A percentile compares a stretch with the other conserved stretches of the same genome.
These are phyloP conservation scores for Hippophae tibetana DNA, from an alignment of 306 rosid genomes.

Conservation along the genomic window DNA sequence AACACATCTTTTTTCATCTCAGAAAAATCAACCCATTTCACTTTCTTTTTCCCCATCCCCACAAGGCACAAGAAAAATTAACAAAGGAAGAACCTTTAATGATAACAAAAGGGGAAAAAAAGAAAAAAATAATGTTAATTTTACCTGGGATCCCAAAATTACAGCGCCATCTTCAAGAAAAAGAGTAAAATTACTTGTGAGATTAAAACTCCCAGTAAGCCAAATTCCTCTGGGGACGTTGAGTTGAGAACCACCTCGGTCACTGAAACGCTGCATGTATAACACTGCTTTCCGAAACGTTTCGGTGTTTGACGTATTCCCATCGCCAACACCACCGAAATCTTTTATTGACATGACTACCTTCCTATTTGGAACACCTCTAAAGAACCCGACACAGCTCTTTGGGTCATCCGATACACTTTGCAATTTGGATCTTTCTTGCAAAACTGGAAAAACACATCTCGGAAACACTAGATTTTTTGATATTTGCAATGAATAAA, in stretches of 20 bases:
- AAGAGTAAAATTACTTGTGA: conserved; percentile 86
- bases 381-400: conserved; percentile 43
- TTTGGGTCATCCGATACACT: background rate
- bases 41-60: background rate
- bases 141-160: conserved; percentile 74
- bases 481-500: conserved; percentile 45
- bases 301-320: conserved; percentile 62
- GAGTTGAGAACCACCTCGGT: conserved; percentile 64
- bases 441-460: conserved; percentile 9
- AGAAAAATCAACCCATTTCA: background rate
- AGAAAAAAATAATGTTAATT: background rate
- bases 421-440: background rate
- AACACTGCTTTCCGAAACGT: conserved; percentile 51
- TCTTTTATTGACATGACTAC: conserved; percentile 53
- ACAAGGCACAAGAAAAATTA: too few relatives aligned
- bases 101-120: background rate
- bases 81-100: too few relatives aligned
- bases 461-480: conserved; percentile 26
- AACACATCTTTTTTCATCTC: too few relatives aligned
- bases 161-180: conserved; percentile 61
- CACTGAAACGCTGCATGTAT: conserved; percentile 47
- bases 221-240: conserved; percentile 60
- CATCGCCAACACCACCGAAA: conserved; percentile 81
- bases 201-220: conserved; percentile 85
- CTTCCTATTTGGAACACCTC: conserved; percentile 20